Base-by-base conservation (phyloP, 352 stramenopile genomes). In the Pythium apleroticum region DNA sequence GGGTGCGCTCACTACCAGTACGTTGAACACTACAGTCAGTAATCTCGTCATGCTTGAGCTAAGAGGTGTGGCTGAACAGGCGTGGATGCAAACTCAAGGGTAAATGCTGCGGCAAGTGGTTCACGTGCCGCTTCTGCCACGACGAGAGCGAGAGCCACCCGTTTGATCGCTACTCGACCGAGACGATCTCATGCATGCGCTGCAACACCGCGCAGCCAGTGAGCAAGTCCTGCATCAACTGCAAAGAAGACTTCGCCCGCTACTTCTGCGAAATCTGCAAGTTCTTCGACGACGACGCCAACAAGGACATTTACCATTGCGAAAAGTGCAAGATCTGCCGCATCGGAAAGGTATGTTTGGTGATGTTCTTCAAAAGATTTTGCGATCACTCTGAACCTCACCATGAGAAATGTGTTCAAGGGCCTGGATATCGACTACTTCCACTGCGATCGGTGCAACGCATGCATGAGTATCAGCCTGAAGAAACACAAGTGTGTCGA, bases 391-490 rank as follows among this genome's bases (percentile, higher is more conserved):
- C n/a, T n/a, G n/a, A n/a, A n/a, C n/a, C n/a, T n/a, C n/a, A n/a
- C n/a, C n/a, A n/a, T n/a, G n/a, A n/a, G n/a, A n/a, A n/a, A n/a
- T 2, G 30, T 33, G 30, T 33, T 11, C 27, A 30, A 19, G 72
- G 95, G 96, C 19, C 78, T 98, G 22, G 93, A 97, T 25, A 97
- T 98, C 60, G 97, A 99, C 75, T 99, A 98, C 75, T 96, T 97
- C 56, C 97, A 99, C 75, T 99, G 97, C 72, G 98, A 99, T 81
- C 85, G 89, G 0, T 99, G 97, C 79, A 99, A 99, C 75, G 95
- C 96, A 9, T 99, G 97, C 73, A 98, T 99, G 71, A 97, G 89
- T 65, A 86, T 93, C 63, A 94, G 77, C 11, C 67, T 95, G 25
- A 92, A 93, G 66, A 83, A 89, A 49, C 95, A 98, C 77, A 96